Conservation (phyloP, 1,139 yeast genomes). For the Kodamaea arcana region DNA sequence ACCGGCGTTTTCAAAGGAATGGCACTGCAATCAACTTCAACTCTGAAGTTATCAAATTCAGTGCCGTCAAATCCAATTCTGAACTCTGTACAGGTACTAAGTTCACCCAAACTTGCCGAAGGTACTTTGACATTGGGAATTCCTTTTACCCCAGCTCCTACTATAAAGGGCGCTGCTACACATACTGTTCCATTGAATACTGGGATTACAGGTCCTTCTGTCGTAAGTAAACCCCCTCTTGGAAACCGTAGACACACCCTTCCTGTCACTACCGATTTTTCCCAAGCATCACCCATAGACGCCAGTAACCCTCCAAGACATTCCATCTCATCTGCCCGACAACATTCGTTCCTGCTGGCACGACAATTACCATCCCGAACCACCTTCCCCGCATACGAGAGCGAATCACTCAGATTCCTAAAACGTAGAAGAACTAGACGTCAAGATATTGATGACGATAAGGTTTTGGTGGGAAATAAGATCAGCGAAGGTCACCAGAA, state of each 20-base stretch:
- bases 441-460: conserved; percentile 53
- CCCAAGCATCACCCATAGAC: not conserved
- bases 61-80: too few relatives aligned
- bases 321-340: conserved; percentile 1
- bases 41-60: too few relatives aligned
- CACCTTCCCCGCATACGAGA: conserved; percentile 18
- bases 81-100: too few relatives aligned
- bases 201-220: too few relatives aligned
- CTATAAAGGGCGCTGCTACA: too few relatives aligned
- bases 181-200: too few relatives aligned
- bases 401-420: conserved; percentile 38
- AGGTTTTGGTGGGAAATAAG: conserved; percentile 71
- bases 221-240: not conserved
- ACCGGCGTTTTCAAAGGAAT: too few relatives aligned
- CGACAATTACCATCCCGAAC: conserved; percentile 14
- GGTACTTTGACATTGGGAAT: too few relatives aligned
- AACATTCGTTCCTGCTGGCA: conserved; percentile 11
- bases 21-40: too few relatives aligned
- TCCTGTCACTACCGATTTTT: not conserved
- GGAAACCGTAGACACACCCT: conserved; percentile 22
- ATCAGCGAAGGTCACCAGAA: conserved; percentile 92
- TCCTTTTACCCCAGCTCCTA: too few relatives aligned
- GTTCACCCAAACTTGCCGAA: too few relatives aligned
- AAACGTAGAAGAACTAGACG: conserved; percentile 38
- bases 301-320: not conserved